Base-by-base conservation (phyloP, 306 rosid species). In the Styphnolobium japonicum region DNA sequence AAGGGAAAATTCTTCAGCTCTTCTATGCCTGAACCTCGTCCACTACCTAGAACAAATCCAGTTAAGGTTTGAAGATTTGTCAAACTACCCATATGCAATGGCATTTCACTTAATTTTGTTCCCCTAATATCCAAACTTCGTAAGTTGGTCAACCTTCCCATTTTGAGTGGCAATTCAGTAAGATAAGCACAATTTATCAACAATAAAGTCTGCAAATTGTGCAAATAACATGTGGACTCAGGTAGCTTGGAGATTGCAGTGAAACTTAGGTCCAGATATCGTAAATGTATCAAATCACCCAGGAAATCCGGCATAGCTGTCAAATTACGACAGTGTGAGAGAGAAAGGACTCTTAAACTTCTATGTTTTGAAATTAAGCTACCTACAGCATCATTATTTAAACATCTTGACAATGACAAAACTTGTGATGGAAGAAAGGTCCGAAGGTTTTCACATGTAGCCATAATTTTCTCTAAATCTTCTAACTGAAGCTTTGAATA, bases 161-260 rank as follows among this genome's bases (percentile, higher is more conserved):
- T 8, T 31, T 56, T 18, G 22, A 15, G 2, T 0, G 80, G 86
- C 29, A 83, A 36, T 33, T 33, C 57, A 16, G 18, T 23, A 15
- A 83, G 71, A 11, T 0, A 1, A 6, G 1, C 0, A 72, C 86
- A 83, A 3, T 15, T 2, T 0, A 25, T 5, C 58, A 83, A 27
- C 7, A 64, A 0, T 2, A 78, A 29, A 7, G 76, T 64, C 14
- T 72, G 83, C 67, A 83, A 73, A 66, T 55, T 78, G 67, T 31
- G 65, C 39, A 83, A 3, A 39, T 4, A 42, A 52, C 83, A 22
- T n/a, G 76, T 11, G 0, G 80, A 22, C 0, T 77, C 14, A 0
- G 80, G 86, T 22, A 78, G 40, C 55, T 31, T 40, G 36, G 27
- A 4, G 4, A 83, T 55, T 1, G 33, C 0, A 66, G 83, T 67